Percentiles rank a stretch among this genome's conserved stretches.
phyloP scores from a whole-genome alignment of 352 stramenopile species.

The Phytophthora nicotianae region DNA sequence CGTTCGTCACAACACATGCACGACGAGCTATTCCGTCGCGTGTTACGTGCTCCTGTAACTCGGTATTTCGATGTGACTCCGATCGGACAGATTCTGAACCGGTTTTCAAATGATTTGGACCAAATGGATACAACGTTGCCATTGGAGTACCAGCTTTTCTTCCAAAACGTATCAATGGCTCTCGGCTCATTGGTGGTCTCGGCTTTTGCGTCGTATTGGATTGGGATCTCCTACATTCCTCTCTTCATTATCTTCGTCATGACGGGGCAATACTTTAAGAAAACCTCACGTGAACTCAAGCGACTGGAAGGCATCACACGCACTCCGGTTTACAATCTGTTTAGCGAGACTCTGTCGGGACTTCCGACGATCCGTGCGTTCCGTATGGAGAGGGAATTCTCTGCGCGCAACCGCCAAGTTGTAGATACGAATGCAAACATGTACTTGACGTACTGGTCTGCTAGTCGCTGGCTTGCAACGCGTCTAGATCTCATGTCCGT shows the following conservation, averaged over 20 bases:
- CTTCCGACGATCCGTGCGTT: slow-evolving; percentile 90
- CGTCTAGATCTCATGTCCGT: slow-evolving; percentile 85
- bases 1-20: slow-evolving; percentile 38
- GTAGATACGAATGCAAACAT: slow-evolving; percentile 50
- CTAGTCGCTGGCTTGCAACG: slow-evolving; percentile 93
- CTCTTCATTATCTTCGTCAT: slow-evolving; percentile 58
- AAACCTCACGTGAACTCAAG: slow-evolving; percentile 86
- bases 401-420: slow-evolving; percentile 40
- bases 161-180: slow-evolving; percentile 36
- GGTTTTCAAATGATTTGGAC: slow-evolving; percentile 59
- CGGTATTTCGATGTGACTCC: slow-evolving; percentile 63
- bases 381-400: slow-evolving; percentile 43
- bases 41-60: slow-evolving; percentile 49
- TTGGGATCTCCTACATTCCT: slow-evolving; percentile 60
- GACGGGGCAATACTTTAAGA: slow-evolving; percentile 87
- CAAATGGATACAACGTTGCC: slow-evolving; percentile 49
- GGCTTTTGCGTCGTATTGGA: slow-evolving; percentile 42
- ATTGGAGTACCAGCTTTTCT: slow-evolving; percentile 40
- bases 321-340: slow-evolving; percentile 92
- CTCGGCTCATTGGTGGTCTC: slow-evolving; percentile 46
- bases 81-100: slow-evolving; percentile 57
- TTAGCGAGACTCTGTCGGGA: slow-evolving; percentile 92
- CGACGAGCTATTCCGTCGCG: slow-evolving; percentile 42
- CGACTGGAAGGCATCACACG: slow-evolving; percentile 88
- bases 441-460: slow-evolving; percentile 58